Base-by-base conservation (phyloP, 805 yeast species). In the Kazachstania bromeliacearum region DNA sequence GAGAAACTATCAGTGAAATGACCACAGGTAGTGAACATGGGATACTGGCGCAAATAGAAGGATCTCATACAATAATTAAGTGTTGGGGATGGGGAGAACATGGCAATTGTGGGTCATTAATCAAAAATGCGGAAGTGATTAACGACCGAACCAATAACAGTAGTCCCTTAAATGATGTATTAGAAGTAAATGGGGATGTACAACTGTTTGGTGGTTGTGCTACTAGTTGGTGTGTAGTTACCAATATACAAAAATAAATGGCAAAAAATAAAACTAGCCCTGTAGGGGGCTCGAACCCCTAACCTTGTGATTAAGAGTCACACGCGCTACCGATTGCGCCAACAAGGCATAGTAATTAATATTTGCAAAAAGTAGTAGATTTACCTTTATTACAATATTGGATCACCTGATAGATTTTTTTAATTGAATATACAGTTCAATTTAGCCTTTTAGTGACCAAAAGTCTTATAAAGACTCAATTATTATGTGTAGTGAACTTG, bases 71-170 rank as follows among this genome's bases (percentile, higher is more conserved):
- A 9, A n/a, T 25, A n/a, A 17, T 31, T 26, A 20, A 15, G 17
- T 70, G 88, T 2, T 92, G 97, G 97, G 98, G 98, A 0, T 89
- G 98, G 98, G 96, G 96, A 10, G 97, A 92, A 51, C 98, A 89
- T 57, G 98, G 98, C 0, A 89, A 89, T 53, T 89, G 97, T 60
- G 95, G 95, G 5, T 27, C 36, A 19, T 9, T 24, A 0, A 35
- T 20, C 15, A 25, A 25, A 9, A 28, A 26, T 12, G 21, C 31
- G 13, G 12, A 10, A 14, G 28, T 21, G 4, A 35, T 45, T n/a
- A 53, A 53, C 30, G 60, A 53, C 29, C 28, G 36, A 28, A 46
- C 56, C n/a, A 53, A 53, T 38, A 43, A 39, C 17, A 33, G 36
- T 5, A 52, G 55, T 31, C 46, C 46, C 3, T 31, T 52, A 10